These are phyloP conservation scores for Kurtzmaniella natalensis DNA, from an alignment of 1,139 yeast genomes.

Conservation along the genomic window DNA sequence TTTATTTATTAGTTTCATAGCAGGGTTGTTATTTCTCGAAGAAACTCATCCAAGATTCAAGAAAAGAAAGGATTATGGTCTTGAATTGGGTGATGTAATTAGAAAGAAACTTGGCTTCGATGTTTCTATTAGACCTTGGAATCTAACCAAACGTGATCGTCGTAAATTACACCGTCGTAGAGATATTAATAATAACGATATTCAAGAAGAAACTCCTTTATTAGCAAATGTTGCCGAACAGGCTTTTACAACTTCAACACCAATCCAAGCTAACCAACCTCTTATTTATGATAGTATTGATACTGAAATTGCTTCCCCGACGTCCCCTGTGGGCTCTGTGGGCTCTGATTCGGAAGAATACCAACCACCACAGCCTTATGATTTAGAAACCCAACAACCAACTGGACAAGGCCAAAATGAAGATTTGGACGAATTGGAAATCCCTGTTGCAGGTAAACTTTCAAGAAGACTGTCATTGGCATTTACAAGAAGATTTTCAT, in stretches of 20 bases:
- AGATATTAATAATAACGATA: not conserved
- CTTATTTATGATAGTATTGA: not conserved
- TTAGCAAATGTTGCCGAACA: not conserved
- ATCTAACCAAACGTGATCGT: not conserved
- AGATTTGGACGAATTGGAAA: not conserved
- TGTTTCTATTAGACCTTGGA: conserved; percentile 33
- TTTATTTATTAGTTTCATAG: conserved; percentile 32
- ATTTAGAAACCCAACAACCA: not conserved
- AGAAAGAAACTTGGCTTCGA: conserved; percentile 28
- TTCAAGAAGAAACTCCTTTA: not conserved
- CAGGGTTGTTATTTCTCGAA: conserved; percentile 52
- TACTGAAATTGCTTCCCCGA: not conserved
- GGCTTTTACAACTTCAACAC: not conserved
- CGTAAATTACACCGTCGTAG: not conserved
- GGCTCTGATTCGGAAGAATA: not conserved
- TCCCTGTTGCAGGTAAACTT: conserved; percentile 16
- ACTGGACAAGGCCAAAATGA: not conserved
- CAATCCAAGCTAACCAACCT: not conserved
- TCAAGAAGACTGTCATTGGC: conserved; percentile 37
- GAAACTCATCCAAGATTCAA: conserved; percentile 51
- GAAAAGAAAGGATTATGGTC: conserved; percentile 44
- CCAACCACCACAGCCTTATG: not conserved
- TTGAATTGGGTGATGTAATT: conserved; percentile 49
- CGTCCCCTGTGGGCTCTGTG: not conserved
- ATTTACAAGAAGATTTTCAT: conserved; percentile 38